Percentiles rank a stretch among this genome's conserved stretches.
These are phyloP conservation scores for Apodospora peruviana DNA, from an alignment of 495 filamentous ascomycete species.

Conservation along the genomic window DNA sequence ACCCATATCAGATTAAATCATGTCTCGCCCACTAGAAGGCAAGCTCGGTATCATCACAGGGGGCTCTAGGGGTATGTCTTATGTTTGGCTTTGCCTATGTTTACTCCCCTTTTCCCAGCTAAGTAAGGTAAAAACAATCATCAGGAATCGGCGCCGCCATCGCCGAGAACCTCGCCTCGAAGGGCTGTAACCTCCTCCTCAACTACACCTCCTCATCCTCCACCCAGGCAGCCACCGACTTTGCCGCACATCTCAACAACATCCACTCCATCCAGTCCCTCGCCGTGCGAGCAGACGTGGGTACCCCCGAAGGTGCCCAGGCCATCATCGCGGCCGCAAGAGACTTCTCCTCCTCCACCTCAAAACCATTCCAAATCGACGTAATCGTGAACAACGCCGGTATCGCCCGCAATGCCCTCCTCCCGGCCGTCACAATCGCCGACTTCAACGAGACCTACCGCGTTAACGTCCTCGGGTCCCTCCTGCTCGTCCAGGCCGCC, in stretches of 20 bases:
- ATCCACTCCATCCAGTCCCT: slow-evolving; percentile 33
- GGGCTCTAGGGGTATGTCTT: slow-evolving; percentile 61
- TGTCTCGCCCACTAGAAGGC: slow-evolving; percentile 48
- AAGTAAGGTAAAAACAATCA: slow-evolving; percentile 10
- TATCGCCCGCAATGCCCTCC: slow-evolving; percentile 51
- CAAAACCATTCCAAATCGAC: slow-evolving; percentile 60
- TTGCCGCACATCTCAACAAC: slow-evolving; percentile 36
- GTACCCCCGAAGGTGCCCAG: slow-evolving; percentile 29
- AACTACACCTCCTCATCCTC: slow-evolving; percentile 59
- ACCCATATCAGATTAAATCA: too few species aligned
- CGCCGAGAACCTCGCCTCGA: slow-evolving; percentile 67
- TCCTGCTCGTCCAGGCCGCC: slow-evolving; percentile 71
- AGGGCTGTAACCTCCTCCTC: slow-evolving; percentile 64
- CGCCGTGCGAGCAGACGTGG: slow-evolving; percentile 41
- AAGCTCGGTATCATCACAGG: slow-evolving; percentile 78
- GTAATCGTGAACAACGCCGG: slow-evolving; percentile 90
- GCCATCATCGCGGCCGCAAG: slow-evolving; percentile 27
- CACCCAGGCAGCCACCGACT: slow-evolving; percentile 12
- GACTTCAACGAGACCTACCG: slow-evolving; percentile 68
- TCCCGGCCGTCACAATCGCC: slow-evolving; percentile 52
- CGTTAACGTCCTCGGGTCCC: slow-evolving; percentile 79
- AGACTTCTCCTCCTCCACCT: slow-evolving; percentile 22
- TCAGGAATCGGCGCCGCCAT: slow-evolving; percentile 85
- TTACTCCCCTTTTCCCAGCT: background rate
- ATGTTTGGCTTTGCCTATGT: too few species aligned